Evolutionary conservation across 192 early-diverging fungal species (phyloP), one percentile per base, ranked within the genome.

Genomic region (Geranomyces michiganensis): DNA sequence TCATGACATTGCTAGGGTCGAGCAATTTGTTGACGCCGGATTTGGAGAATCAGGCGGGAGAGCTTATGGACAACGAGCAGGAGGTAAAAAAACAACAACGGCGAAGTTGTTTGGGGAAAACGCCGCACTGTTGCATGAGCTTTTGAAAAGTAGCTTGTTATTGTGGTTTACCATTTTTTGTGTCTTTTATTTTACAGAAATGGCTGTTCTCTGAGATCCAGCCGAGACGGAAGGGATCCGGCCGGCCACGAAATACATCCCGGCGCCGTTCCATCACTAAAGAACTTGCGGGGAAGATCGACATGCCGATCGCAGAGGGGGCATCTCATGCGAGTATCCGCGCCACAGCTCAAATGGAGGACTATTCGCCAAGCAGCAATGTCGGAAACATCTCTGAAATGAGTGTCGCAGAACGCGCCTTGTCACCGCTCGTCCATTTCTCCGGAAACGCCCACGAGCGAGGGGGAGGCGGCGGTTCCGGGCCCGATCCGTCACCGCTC

Each of bases 181-280:
- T n/a, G n/a, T n/a, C n/a, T 19, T 31, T 62, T 45, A 17, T 15
- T 61, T 8, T 14, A 53, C 29, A 84, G 82, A 73, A 80, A 55
- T 84, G 82, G 82, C 70, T 84, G 19, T 84, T 83, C 48, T 75
- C 78, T 15, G 81, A 83, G 70, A 83, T 83, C 49, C 76, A 78
- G 3, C 76, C 78, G 0, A 65, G 81, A 21, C 62, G 77, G 1
- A 69, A 76, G 27, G 68, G 47, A 6, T 31, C 58, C 22, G 27
- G 58, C 29, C 27, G 58, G 9, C 51, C 51, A 15, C 31, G 71
- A 41, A 46, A 27, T 19, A 22, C 27, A 17, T 15, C 36, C 22
- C 71, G 71, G 1, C 71, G 71, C 13, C 62, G 55, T 2, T 73
- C 71, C 17, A 73, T 66, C n/a, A 67, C 72, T 17, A 56, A n/a